phyloP scores from a whole-genome alignment of 202 grass and related monocot species.

The Schoenoplectus tabernaemontani region DNA sequence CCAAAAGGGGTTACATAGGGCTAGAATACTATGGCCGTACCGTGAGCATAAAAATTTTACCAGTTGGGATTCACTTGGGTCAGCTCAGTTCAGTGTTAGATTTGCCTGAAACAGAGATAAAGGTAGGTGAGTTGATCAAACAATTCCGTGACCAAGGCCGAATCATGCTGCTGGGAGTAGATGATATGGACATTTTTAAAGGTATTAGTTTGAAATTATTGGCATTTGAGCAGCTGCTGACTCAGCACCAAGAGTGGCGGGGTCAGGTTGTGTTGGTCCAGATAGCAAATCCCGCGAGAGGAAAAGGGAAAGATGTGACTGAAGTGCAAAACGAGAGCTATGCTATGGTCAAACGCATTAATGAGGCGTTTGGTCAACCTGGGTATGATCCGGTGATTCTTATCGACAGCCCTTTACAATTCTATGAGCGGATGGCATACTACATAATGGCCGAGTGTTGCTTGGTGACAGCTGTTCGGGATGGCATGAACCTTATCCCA shows the following conservation, averaged over 20 bases:
- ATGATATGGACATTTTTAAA: conserved; percentile 95
- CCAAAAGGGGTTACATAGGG: conserved; percentile 76
- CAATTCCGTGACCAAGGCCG: conserved; percentile 44
- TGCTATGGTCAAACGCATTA: conserved; percentile 79
- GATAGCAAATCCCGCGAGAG: conserved; percentile 84
- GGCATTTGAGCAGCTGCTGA: conserved; percentile 74
- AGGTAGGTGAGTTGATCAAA: conserved; percentile 64
- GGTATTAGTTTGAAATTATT: conserved; percentile 84
- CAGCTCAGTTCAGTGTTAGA: conserved; percentile 54
- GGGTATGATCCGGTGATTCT: conserved; percentile 68
- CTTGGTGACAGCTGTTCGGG: conserved; percentile 77
- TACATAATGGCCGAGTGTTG: conserved; percentile 76
- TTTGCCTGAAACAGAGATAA: conserved; percentile 44
- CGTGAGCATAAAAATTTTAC: conserved; percentile 86
- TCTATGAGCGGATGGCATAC: conserved; percentile 95
- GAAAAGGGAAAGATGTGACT: conserved; percentile 64
- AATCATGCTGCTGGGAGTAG: conserved; percentile 59
- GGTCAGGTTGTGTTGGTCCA: conserved; percentile 68
- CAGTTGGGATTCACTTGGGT: conserved; percentile 67
- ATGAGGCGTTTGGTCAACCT: conserved; percentile 60
- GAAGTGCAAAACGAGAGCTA: conserved; percentile 79
- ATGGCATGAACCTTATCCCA: conserved; percentile 93
- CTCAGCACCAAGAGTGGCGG: conserved; percentile 63
- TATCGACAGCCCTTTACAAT: conserved; percentile 65
- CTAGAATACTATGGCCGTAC: conserved; percentile 79